Base-by-base conservation (phyloP, 2,329 filamentous ascomycete species). In the Paracorniculantispora psalliotae region DNA sequence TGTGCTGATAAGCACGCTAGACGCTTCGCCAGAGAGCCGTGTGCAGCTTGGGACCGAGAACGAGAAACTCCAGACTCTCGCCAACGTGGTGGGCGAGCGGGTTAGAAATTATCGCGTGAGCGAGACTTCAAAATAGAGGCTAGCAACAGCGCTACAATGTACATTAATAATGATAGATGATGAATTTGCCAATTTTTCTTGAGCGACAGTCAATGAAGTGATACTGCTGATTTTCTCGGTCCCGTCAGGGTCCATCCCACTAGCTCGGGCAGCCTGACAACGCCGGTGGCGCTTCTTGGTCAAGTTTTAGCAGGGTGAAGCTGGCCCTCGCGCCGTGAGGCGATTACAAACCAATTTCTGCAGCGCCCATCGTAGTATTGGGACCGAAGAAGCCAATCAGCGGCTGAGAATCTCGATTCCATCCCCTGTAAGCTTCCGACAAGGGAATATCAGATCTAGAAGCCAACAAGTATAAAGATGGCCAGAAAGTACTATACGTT, bases 1-100 rank as follows among this genome's bases (percentile, higher is more conserved):
- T 28, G 39, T 44, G n/a, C 39, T 54, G 4, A 2, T 41, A 6
- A 23, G 51, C n/a, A 43, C 51, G 5, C 51, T 54, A n/a, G 51
- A 43, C 23, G 25, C n/a, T 9, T 51, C 48, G 6, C 28, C n/a
- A 23, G 48, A n/a, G 35, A 10, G 21, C 19, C 51, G 37, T 66
- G 58, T 57, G 10, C 41, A 67, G 59, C 61, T 76, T 30, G 67
- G n/a, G 56, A 64, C 52, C 15, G 71, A 75, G 61, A 69, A 67
- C 33, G 63, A 70, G 13, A 64, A 61, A 47, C 63, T 76, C 15
- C 67, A 73, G n/a, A 46, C 1, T 8, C 13, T 74, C 43, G 69
- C 71, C 26, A 67, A 59, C 25, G 57, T 62, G 2, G 56, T 75
- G 12, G 61, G 63, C 50, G 68, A 72, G 60, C 69, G 70, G 61